Conservation (phyloP, 495 filamentous ascomycete genomes). For the Coniosporium apollinis region DNA sequence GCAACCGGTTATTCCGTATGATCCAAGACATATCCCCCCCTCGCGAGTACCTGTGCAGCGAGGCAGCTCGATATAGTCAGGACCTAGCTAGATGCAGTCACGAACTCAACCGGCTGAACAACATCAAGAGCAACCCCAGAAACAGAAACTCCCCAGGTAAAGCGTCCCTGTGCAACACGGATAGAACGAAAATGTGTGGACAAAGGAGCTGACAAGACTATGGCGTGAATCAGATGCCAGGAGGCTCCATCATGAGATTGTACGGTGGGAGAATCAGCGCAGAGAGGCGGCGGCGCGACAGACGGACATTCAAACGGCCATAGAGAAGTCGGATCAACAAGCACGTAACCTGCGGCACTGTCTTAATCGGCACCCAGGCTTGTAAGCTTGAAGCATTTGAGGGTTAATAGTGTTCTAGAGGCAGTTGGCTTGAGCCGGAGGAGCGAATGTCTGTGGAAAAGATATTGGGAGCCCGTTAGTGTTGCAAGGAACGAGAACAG, state of each 20-base stretch:
- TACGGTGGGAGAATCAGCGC: neutral
- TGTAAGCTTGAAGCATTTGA: too few species aligned
- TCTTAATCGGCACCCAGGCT: neutral
- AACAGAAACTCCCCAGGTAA: neutral
- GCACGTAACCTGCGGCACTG: neutral
- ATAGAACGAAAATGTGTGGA: neutral
- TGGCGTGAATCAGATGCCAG: neutral
- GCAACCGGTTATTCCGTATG: neutral
- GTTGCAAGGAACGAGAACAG: too few species aligned
- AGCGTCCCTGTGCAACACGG: neutral
- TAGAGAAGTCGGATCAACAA: neutral
- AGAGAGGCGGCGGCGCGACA: neutral
- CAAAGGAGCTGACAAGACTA: neutral
- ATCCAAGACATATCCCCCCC: neutral
- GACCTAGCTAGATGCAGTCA: neutral
- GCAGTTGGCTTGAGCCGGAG: too few species aligned
- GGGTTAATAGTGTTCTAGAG: too few species aligned
- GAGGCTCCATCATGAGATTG: neutral
- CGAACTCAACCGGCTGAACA: neutral
- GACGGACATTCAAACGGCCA: neutral
- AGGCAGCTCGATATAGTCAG: neutral
- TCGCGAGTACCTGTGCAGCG: neutral
- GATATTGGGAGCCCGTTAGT: too few species aligned
- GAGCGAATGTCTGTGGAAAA: too few species aligned
- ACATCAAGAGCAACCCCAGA: neutral